A percentile compares a stretch with the other conserved stretches of the same genome.
Evolutionary conservation across 2,329 filamentous ascomycete species (phyloP).

Genomic region (Aureobasidium melanogenum): DNA sequence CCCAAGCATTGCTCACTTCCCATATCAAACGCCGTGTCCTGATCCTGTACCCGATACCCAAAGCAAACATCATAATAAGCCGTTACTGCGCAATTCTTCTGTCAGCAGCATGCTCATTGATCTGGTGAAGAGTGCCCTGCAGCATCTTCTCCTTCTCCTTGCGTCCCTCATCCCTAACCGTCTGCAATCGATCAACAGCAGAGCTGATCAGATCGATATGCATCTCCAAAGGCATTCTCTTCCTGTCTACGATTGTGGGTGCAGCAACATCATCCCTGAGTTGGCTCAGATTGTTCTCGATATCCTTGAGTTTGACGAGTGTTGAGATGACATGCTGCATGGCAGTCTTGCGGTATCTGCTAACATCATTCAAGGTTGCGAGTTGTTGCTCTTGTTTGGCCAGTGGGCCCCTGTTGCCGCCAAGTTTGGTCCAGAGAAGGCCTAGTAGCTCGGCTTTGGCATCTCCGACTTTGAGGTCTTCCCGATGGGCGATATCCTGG

Average conservation of each 20-base stretch:
- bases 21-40: not conserved
- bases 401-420: constrained; percentile 55
- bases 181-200: constrained; percentile 63
- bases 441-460: constrained; percentile 59
- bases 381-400: constrained; percentile 57
- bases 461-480: constrained; percentile 49
- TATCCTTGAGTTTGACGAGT: constrained; percentile 64
- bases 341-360: constrained; percentile 55
- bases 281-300: constrained; percentile 61
- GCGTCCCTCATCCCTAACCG: constrained; percentile 45
- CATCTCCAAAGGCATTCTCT: constrained; percentile 55
- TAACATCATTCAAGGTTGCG: constrained; percentile 55
- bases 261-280: constrained; percentile 61
- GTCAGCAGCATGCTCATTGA: not conserved
- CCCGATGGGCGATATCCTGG: constrained; percentile 57
- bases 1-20: no score
- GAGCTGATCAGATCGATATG: constrained; percentile 68
- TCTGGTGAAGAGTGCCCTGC: constrained; percentile 7
- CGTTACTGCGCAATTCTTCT: not conserved
- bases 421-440: constrained; percentile 64
- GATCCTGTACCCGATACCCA: not conserved
- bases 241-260: constrained; percentile 48
- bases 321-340: constrained; percentile 60
- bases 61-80: not conserved
- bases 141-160: constrained; percentile 18